Evolutionary conservation across 257 asterid species (phyloP).

Genomic region (Marsdenia floribunda): DNA sequence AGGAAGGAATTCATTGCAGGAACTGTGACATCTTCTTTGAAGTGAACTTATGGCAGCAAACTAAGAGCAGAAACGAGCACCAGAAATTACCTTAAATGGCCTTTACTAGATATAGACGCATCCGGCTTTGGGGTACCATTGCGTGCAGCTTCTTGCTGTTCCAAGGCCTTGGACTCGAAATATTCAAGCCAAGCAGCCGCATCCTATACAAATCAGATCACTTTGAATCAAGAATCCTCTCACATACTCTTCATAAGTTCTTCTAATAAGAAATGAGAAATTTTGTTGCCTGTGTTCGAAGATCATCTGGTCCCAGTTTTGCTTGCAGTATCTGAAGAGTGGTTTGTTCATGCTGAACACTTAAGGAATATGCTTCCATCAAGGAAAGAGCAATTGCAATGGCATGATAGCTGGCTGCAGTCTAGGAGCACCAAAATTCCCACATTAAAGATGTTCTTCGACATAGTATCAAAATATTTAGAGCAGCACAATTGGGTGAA

Average conservation of each 20-base stretch:
- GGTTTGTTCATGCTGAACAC: conserved; percentile 50
- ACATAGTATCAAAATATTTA: not conserved
- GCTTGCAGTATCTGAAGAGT: conserved; percentile 44
- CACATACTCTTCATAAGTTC: not conserved
- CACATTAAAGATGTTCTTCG: not conserved
- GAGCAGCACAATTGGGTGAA: not conserved
- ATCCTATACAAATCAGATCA: conserved; percentile 41
- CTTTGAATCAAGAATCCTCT: conserved; percentile 22
- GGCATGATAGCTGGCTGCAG: conserved; percentile 51
- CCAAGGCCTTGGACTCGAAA: conserved; percentile 80
- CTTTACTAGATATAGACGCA: conserved; percentile 87
- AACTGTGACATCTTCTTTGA: not conserved
- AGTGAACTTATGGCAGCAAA: not conserved
- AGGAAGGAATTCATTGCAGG: not conserved
- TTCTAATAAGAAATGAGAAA: conserved; percentile 5
- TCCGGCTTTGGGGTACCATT: conserved; percentile 83
- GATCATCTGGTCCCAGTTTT: conserved; percentile 43
- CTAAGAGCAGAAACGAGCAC: not conserved
- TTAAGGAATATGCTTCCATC: conserved; percentile 47
- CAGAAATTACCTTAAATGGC: conserved; percentile 58
- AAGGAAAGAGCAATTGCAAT: conserved; percentile 50
- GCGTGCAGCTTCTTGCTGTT: conserved; percentile 88
- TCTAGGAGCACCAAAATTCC: conserved; percentile 23
- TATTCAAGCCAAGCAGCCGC: conserved; percentile 94
- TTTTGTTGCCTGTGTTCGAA: conserved; percentile 40